These are phyloP conservation scores for Mortierella antarctica DNA, from an alignment of 192 early-diverging fungal species.

Conservation along the genomic window DNA sequence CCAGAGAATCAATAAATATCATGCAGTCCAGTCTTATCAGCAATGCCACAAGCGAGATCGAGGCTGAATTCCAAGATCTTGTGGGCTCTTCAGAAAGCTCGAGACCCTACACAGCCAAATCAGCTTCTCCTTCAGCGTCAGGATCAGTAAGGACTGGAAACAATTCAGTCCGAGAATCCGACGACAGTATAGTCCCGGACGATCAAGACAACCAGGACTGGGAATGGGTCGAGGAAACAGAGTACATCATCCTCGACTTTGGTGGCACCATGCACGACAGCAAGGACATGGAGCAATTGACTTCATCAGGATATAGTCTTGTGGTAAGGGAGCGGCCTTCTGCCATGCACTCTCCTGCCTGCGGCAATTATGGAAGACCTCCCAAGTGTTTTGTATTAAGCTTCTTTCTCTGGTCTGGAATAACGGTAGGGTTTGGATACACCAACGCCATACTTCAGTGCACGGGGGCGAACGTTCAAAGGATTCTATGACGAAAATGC, in stretches of 20 bases:
- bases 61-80: conserved; percentile 24
- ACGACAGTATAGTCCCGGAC: background rate
- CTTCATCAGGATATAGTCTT: conserved; percentile 19
- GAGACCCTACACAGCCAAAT: background rate
- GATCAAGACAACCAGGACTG: conserved; percentile 22
- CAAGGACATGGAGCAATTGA: conserved; percentile 18
- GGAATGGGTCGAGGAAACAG: conserved; percentile 52
- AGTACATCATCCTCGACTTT: conserved; percentile 45
- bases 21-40: conserved; percentile 8
- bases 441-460: conserved; percentile 28
- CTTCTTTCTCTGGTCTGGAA: no score
- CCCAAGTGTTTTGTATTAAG: background rate
- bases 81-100: background rate
- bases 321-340: conserved; percentile 4
- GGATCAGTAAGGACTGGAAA: no score
- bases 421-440: conserved; percentile 27
- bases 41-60: conserved; percentile 22
- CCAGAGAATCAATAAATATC: background rate
- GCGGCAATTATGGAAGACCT: background rate
- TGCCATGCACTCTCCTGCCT: no score
- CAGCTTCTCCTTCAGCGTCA: background rate
- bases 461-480: conserved; percentile 17
- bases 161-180: background rate
- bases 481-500: conserved; percentile 44
- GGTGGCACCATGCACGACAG: conserved; percentile 17